phyloP scores from a whole-genome alignment of 495 filamentous ascomycete species.

The Poronia punctata region DNA sequence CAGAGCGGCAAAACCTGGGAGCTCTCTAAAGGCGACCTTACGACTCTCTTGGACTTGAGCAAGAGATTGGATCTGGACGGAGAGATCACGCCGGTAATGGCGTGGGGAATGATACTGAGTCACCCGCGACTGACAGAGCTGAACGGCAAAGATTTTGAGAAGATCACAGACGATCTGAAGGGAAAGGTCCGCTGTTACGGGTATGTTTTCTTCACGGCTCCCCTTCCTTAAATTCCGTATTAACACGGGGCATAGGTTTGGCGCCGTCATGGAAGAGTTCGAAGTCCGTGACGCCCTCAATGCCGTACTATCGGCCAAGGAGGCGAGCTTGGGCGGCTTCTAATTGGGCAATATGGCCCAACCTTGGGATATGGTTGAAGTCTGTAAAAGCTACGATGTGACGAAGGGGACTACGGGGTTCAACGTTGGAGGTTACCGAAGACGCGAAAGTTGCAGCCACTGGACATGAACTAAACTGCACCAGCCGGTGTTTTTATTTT shows the following conservation, averaged over 20 bases:
- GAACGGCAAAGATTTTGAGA: slow-evolving; percentile 60
- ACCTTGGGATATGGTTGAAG: neutral
- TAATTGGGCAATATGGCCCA: neutral
- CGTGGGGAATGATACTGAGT: slow-evolving; percentile 71
- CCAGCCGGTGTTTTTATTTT: too few relatives aligned
- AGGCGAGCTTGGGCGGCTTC: slow-evolving; percentile 27
- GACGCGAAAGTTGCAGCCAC: too few relatives aligned
- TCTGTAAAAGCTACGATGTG: slow-evolving; percentile 7
- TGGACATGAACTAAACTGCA: too few relatives aligned
- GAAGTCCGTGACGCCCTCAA: slow-evolving; percentile 82
- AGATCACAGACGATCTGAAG: slow-evolving; percentile 63
- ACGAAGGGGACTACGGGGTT: too few relatives aligned
- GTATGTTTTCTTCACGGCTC: too few relatives aligned
- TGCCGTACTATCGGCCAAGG: slow-evolving; percentile 60
- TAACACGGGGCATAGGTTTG: slow-evolving; percentile 51
- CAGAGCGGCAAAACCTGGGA: slow-evolving; percentile 55
- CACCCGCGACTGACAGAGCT: slow-evolving; percentile 63
- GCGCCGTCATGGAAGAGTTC: slow-evolving; percentile 83
- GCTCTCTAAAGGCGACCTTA: slow-evolving; percentile 64
- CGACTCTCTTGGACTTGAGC: slow-evolving; percentile 77
- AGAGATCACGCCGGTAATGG: slow-evolving; percentile 96
- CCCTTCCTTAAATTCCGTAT: too few relatives aligned
- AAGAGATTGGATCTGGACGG: slow-evolving; percentile 77
- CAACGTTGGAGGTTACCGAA: too few relatives aligned
- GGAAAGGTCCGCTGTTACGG: slow-evolving; percentile 89